Percentiles rank a stretch among this genome's conserved stretches.
These are phyloP conservation scores for Haematococcus lacustris DNA, from an alignment of 139 green algal species.

Conservation along the genomic window DNA sequence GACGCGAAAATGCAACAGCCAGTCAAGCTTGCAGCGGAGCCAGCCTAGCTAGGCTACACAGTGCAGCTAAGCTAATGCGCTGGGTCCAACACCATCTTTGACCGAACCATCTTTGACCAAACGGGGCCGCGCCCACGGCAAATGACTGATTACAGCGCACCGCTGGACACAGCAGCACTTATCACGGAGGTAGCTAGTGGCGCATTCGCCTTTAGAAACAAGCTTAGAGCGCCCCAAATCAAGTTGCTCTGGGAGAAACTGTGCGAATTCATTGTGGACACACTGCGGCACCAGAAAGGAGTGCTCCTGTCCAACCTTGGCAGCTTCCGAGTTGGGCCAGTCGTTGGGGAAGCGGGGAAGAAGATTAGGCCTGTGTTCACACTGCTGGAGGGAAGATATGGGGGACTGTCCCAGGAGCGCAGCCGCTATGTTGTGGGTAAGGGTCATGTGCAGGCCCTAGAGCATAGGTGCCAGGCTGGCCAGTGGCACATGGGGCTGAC, in stretches of 20 bases:
- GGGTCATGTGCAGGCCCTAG: too few species aligned
- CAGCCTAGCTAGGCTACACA: too few species aligned
- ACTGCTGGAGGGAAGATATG: constrained; percentile 42
- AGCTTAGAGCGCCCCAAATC: constrained; percentile 21
- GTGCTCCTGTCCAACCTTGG: constrained; percentile 47
- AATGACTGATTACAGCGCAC: constrained; percentile 7
- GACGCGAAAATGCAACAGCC: too few species aligned
- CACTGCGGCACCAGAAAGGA: constrained; percentile 31
- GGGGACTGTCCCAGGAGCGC: constrained; percentile 39
- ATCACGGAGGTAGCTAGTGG: constrained; percentile 22
- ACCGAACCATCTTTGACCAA: too few species aligned
- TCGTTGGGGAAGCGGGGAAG: constrained; percentile 35
- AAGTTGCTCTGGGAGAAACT: constrained; percentile 33
- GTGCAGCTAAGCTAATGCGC: too few species aligned
- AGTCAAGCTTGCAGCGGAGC: too few species aligned
- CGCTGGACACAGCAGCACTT: constrained; percentile 12
- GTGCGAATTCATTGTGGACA: constrained; percentile 18
- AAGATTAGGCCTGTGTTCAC: constrained; percentile 35
- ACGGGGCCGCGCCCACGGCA: too few species aligned
- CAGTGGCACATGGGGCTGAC: too few species aligned
- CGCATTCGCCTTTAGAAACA: constrained; percentile 32
- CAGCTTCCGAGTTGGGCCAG: constrained; percentile 34
- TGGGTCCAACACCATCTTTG: too few species aligned
- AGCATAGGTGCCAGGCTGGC: too few species aligned
- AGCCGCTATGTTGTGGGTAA: constrained; percentile 30